Percentiles rank a stretch among this genome's conserved stretches.
Evolutionary conservation across 805 yeast genomes (phyloP).

Genomic region (Lachancea cidri): DNA sequence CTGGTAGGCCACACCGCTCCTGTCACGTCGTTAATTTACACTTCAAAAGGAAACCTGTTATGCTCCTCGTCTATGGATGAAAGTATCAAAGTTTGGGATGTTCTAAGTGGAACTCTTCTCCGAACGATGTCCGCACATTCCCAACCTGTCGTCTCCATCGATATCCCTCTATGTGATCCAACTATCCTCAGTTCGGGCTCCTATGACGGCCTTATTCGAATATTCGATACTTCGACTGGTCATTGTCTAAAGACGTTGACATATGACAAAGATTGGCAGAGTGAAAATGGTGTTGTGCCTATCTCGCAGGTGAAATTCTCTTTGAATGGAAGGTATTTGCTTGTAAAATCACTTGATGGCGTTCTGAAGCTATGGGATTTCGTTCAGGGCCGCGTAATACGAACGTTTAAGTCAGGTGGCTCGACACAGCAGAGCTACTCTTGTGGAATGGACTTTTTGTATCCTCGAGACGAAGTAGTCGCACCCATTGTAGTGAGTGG

Average conservation of each 20-base stretch:
- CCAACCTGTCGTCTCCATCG: conserved; percentile 77
- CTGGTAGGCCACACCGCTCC: conserved; percentile 82
- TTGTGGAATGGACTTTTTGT: conserved; percentile 28
- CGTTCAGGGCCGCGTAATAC: conserved; percentile 71
- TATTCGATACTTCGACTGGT: conserved; percentile 84
- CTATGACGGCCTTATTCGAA: conserved; percentile 82
- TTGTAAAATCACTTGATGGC: conserved; percentile 81
- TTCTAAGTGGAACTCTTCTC: conserved; percentile 54
- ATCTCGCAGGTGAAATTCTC: conserved; percentile 67
- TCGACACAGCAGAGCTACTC: conserved; percentile 17
- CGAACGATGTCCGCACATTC: conserved; percentile 88
- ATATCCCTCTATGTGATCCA: conserved; percentile 73
- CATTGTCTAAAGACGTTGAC: conserved; percentile 89
- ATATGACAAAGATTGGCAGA: conserved; percentile 67
- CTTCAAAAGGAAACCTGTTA: conserved; percentile 67
- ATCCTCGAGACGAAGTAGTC: conserved; percentile 14
- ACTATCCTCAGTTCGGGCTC: conserved; percentile 77
- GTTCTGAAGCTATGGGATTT: conserved; percentile 79
- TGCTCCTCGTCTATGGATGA: conserved; percentile 88
- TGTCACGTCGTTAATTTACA: conserved; percentile 67
- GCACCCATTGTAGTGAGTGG: conserved; percentile 28
- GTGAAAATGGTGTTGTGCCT: conserved; percentile 52
- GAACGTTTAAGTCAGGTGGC: conserved; percentile 44
- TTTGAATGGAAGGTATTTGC: conserved; percentile 73
- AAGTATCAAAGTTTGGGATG: conserved; percentile 87